Percentiles rank a stretch among this genome's conserved stretches.
Evolutionary conservation across 2,329 filamentous ascomycete species (phyloP).

Genomic region (Ceratocystis alfenasii): DNA sequence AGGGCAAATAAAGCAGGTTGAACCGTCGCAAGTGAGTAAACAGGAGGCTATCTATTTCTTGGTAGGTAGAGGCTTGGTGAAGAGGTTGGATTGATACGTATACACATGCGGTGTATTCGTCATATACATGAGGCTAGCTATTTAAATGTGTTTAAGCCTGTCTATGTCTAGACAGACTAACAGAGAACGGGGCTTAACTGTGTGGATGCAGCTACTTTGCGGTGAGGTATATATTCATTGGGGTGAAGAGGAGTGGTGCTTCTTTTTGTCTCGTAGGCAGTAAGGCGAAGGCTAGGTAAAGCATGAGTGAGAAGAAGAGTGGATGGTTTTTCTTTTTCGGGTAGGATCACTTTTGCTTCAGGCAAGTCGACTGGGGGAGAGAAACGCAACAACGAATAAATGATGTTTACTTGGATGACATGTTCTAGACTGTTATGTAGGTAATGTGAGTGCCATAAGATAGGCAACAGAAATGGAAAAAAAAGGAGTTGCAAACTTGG

Average conservation of each 20-base stretch:
- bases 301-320: neutral
- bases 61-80: neutral
- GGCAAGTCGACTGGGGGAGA: neutral
- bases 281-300: neutral
- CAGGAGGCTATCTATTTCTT: neutral
- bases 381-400: neutral
- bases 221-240: neutral
- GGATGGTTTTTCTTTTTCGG: neutral
- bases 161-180: neutral
- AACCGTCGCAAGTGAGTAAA: neutral
- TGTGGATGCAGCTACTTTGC: neutral
- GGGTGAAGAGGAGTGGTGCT: neutral
- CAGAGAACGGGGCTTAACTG: neutral
- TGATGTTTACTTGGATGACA: neutral
- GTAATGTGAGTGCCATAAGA: too few species aligned
- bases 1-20: neutral
- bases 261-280: neutral
- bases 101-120: neutral
- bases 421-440: too few species aligned
- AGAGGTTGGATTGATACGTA: neutral
- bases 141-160: neutral
- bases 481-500: too few species aligned
- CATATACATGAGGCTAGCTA: neutral
- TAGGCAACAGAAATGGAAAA: too few species aligned
- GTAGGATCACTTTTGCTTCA: neutral